Evolutionary conservation across 345 rosid genomes (phyloP).

Genomic region (Eucalyptus pauciflora): DNA sequence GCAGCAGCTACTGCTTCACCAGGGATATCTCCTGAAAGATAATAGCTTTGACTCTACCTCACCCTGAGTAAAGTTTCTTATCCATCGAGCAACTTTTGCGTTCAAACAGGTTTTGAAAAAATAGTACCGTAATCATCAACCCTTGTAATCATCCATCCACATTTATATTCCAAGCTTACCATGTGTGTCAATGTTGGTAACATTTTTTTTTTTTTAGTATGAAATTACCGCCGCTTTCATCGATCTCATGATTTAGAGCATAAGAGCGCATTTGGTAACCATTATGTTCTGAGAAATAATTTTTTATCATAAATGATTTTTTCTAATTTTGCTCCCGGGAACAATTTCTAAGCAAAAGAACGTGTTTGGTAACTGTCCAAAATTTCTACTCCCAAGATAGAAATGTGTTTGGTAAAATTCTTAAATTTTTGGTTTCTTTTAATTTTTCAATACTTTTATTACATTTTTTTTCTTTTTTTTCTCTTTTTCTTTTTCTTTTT

Average conservation of each 20-base stretch:
- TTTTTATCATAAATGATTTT: no score
- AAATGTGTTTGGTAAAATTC: no score
- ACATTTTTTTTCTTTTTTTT: no score
- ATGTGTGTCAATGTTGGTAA: background rate
- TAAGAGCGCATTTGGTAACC: no score
- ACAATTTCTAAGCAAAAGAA: no score
- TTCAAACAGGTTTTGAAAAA: background rate
- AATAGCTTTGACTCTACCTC: background rate
- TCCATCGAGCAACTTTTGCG: background rate
- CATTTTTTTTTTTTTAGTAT: background rate
- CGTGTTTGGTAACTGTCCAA: no score
- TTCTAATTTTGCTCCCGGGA: no score
- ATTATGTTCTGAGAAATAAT: fast-evolving
- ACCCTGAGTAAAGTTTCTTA: background rate
- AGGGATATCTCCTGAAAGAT: background rate
- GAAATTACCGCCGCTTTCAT: background rate
- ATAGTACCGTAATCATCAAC: background rate
- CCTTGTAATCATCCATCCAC: background rate
- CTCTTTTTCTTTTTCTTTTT: no score
- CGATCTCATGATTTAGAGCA: background rate
- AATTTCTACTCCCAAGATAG: no score
- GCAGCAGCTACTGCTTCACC: background rate
- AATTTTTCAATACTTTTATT: no score
- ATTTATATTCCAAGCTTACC: background rate
- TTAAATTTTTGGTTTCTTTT: no score